Percentiles rank a stretch among this genome's conserved stretches.
Evolutionary conservation across 345 rosid species (phyloP).

Genomic region (Brassica juncea): DNA sequence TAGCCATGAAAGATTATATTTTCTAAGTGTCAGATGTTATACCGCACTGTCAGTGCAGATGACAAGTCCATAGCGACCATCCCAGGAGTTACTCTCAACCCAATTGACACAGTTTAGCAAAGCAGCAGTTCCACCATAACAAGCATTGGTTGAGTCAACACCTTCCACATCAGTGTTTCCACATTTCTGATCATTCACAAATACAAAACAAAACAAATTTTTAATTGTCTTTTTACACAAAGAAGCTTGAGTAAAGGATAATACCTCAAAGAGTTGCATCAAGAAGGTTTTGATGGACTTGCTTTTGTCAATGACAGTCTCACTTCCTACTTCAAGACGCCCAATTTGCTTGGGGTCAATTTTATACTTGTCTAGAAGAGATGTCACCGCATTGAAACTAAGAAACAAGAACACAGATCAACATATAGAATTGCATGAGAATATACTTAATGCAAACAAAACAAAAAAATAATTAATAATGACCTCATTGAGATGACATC

Average conservation of each 20-base stretch:
- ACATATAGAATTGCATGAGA: not conserved
- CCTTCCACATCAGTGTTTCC: constrained; percentile 99
- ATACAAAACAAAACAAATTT: not conserved
- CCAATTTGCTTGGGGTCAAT: constrained; percentile 95
- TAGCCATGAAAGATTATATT: not conserved
- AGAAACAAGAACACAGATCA: constrained; percentile 18
- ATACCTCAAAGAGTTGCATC: constrained; percentile 99
- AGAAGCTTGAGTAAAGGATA: not conserved
- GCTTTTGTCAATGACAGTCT: constrained; percentile 99
- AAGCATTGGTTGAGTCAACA: constrained; percentile 96
- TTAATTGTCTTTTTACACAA: not conserved
- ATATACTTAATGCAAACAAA: not conserved
- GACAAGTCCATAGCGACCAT: constrained; percentile 96
- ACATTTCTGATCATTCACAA: constrained; percentile 61
- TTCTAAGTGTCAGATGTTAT: constrained; percentile 33
- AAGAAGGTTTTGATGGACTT: constrained; percentile 97
- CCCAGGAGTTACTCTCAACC: constrained; percentile 99
- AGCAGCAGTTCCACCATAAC: constrained; percentile 99
- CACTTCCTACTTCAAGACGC: constrained; percentile 98
- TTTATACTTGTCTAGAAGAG: constrained; percentile 88
- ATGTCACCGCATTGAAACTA: constrained; percentile 88
- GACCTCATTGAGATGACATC: constrained; percentile 99
- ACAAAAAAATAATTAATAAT: not conserved
- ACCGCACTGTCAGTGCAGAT: constrained; percentile 99
- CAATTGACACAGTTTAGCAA: constrained; percentile 95